phyloP scores from a whole-genome alignment of 1,139 yeast genomes.

The Hemisphaericaspora xylanilytica region DNA sequence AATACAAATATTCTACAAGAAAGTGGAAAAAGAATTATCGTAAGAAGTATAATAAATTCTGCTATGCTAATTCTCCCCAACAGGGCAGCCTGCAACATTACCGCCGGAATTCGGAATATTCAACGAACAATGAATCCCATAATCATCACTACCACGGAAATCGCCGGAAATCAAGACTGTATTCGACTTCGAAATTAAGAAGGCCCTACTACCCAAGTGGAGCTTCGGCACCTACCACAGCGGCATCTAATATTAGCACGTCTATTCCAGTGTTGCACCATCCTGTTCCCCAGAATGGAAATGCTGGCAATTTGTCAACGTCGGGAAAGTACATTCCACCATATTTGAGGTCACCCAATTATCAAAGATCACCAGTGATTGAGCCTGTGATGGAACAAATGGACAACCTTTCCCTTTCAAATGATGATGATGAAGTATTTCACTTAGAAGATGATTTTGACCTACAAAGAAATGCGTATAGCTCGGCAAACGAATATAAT shows the following conservation, averaged over 20 bases:
- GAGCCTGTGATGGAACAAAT: slow-evolving; percentile 40
- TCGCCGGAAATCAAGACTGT: slow-evolving; percentile 29
- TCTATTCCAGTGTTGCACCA: slow-evolving; percentile 1
- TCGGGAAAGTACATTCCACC: slow-evolving; percentile 47
- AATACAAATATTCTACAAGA: slow-evolving; percentile 17
- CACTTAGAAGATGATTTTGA: slow-evolving; percentile 47
- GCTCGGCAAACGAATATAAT: slow-evolving; percentile 2
- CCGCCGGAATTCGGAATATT: slow-evolving; percentile 9
- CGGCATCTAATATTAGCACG: slow-evolving; percentile 1
- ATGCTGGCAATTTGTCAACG: slow-evolving; percentile 13
- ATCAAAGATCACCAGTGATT: slow-evolving; percentile 33
- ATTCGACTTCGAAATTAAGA: slow-evolving; percentile 27
- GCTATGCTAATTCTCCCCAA: slow-evolving; percentile 7
- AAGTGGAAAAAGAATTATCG: slow-evolving; percentile 33
- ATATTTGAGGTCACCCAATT: slow-evolving; percentile 40
- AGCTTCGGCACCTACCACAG: not conserved
- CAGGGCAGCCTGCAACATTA: slow-evolving; percentile 9
- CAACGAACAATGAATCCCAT: slow-evolving; percentile 16
- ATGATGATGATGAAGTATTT: slow-evolving; percentile 42
- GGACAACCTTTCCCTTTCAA: slow-evolving; percentile 31
- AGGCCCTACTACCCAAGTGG: slow-evolving; percentile 6
- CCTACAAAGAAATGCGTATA: slow-evolving; percentile 1
- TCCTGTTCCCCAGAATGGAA: not conserved
- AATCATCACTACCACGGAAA: slow-evolving; percentile 15
- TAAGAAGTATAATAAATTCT: slow-evolving; percentile 16